phyloP scores from a whole-genome alignment of 495 filamentous ascomycete genomes.

The Aspergillus funiculosus region DNA sequence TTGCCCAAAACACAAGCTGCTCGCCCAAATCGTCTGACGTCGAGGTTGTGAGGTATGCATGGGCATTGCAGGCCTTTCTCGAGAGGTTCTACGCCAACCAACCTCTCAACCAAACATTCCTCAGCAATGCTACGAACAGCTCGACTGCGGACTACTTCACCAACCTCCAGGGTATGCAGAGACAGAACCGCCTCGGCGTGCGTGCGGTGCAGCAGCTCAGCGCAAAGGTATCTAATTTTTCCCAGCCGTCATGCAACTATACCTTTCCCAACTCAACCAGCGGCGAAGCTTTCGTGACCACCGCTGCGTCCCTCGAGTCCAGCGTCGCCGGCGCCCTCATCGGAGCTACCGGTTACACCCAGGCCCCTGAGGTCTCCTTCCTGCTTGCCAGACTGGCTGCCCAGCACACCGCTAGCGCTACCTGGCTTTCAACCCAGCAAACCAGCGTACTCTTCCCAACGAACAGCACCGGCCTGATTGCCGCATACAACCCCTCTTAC shows the following conservation, averaged over 20 bases:
- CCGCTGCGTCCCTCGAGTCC: slow-evolving; percentile 23
- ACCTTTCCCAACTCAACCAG: slow-evolving; percentile 17
- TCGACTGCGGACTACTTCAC: slow-evolving; percentile 15
- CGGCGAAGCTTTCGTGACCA: slow-evolving; percentile 19
- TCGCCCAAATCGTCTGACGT: slow-evolving; percentile 19
- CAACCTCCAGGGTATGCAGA: slow-evolving; percentile 27
- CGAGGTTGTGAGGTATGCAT: slow-evolving; percentile 25
- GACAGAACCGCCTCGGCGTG: slow-evolving; percentile 24
- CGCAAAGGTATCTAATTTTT: slow-evolving; percentile 16
- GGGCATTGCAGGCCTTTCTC: slow-evolving; percentile 23
- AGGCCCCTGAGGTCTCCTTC: slow-evolving; percentile 32
- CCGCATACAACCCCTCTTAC: slow-evolving; percentile 25
- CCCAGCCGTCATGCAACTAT: slow-evolving; percentile 22
- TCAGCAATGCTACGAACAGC: slow-evolving; percentile 18
- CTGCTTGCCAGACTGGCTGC: slow-evolving; percentile 30
- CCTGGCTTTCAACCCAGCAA: slow-evolving; percentile 25
- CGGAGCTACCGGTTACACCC: slow-evolving; percentile 29
- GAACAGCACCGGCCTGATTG: slow-evolving; percentile 22
- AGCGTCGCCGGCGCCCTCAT: slow-evolving; percentile 27
- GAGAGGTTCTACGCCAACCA: slow-evolving; percentile 23
- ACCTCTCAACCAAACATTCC: slow-evolving; percentile 25
- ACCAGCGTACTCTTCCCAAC: slow-evolving; percentile 20
- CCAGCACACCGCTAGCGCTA: slow-evolving; percentile 25
- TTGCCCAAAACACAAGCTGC: slow-evolving; percentile 20
- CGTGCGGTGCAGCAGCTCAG: slow-evolving; percentile 23